Base-by-base conservation (phyloP, 179 eudicot species). In the Camellia oleifera region DNA sequence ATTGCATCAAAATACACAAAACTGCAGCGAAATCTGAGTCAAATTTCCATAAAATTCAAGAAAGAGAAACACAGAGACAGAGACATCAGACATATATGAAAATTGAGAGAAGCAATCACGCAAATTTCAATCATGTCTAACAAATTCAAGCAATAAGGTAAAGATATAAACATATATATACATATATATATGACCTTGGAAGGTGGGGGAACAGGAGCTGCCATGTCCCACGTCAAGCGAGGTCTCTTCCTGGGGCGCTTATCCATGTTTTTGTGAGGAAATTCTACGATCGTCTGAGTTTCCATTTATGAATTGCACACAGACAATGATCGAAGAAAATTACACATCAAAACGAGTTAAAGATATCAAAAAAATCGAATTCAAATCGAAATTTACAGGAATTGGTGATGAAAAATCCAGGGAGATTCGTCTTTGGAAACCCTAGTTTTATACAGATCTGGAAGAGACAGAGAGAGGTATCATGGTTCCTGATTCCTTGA, bases 231-330 rank as follows among this genome's bases (percentile, higher is more conserved):
- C 4, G 89, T 80, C 81, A 91, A 84, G 42, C 94, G 89, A 72
- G 90, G 88, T 63, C 91, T 85, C 78, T 91, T 91, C 69, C 90
- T 86, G 12, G 94, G 94, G 7, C 93, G 85, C 48, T 86, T 87
- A 75, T 91, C 94, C 87, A 89, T 85, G 60, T 84, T 85, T 45
- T 75, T 83, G 53, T 81, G 93, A 14, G 87, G 88, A 65, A 87
- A 86, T 57, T 91, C 94, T 32, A 81, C 78, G 26, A 89, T 81
- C 72, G 83, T 77, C 81, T 91, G 89, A 67, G 89, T 91, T 87
- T 89, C 92, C 94, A 89, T 91, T 81, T 70, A 32, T 53, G 0
- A 54, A 81, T 58, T 60, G 20, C 53, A 70, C 53, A 70, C 8
- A 52, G 0, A 77, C 69, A 3, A 46, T 14, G 52, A 70, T 61